Evolutionary conservation across 2,329 filamentous ascomycete species (phyloP), one percentile per base, ranked within the genome.

Genomic region (Dryadomyces quercivorus): DNA sequence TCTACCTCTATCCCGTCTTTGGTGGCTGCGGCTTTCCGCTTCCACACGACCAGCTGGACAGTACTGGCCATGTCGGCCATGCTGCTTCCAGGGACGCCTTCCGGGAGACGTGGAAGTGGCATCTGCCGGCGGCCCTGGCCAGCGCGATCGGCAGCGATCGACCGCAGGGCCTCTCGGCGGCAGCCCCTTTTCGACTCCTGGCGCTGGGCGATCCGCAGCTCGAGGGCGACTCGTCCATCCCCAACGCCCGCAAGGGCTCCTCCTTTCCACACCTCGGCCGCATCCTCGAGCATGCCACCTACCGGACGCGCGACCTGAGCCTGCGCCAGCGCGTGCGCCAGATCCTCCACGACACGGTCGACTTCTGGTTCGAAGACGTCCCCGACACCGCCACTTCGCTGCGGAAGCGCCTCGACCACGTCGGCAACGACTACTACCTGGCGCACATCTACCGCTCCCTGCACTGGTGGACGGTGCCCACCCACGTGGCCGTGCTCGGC

Each of bases 371-470:
- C 56, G 76, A 84, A 55, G 90, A 95, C 66, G 70, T 90, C 2
- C 82, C 82, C 7, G 77, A 80, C 60, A 75, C 83, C 18, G 61
- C 91, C 51, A 75, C 82, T 60, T 84, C 82, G 1, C 72, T 77
- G 51, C 80, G 88, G 59, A 98, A 98, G 71, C 78, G 80, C 18
- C 68, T 98, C 61, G 93, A 98, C 68, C 78, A 96, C 2, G 80
- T 90, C 63, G 93, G 93, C 4, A 98, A 98, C 69, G 93, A 98
- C 69, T 88, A 83, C 64, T 98, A 97, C 68, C 79, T 98, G 36
- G 88, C 87, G 20, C 93, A 98, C 67, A 90, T 96, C 56, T 96
- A 94, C 69, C 80, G 88, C 16, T 86, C 83, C 0, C 69, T 95
- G 51, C 77, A 80, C 60, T 95, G 90, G 88, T 94, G 87, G 85